Evolutionary conservation across 331 rosid species (phyloP), one percentile per base, ranked within the genome.

Genomic region (Acacia concinna): DNA sequence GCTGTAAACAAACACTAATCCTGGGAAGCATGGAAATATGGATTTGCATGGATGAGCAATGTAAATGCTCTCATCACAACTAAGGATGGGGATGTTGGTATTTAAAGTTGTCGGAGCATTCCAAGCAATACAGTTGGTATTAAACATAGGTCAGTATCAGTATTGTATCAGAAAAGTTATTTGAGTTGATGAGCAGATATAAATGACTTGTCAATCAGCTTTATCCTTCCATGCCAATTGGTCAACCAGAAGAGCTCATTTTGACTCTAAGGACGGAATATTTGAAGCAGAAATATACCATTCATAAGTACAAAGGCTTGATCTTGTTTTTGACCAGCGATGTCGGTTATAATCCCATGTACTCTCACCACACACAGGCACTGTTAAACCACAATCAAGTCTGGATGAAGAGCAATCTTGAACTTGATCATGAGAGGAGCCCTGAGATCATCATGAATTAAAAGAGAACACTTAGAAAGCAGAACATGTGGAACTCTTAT

Each of bases 311-410:
- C 90, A 91, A 85, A 94, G 97, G 66, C 76, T 89, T 49, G 92
- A 91, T 77, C 62, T 85, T 78, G 54, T 90, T 84, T 83, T 94
- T 70, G 90, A 86, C 97, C 97, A 94, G 57, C 81, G 60, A 81
- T 91, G 93, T 64, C 82, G 87, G 69, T 87, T 81, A 85, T 82
- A 88, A 84, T 94, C 96, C 98, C 98, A 94, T 38, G 82, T 85
- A 85, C 83, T 92, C 78, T 91, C 94, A 56, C 82, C 90, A 59
- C 89, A 85, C 60, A 84, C 85, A 57, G 87, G 89, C 79, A 79
- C 52, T 1, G 86, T 74, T 51, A 76, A 85, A 81, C 73, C 84
- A 81, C 32, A 34, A 52, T 75, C 75, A 52, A 52, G 68, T 76
- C 82, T 66, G 23, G 88, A 78, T 56, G 87, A 80, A 62, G 86